Evolutionary conservation across 2,329 filamentous ascomycete genomes (phyloP), one percentile per base, ranked within the genome.

Genomic region (Nemania sp.): DNA sequence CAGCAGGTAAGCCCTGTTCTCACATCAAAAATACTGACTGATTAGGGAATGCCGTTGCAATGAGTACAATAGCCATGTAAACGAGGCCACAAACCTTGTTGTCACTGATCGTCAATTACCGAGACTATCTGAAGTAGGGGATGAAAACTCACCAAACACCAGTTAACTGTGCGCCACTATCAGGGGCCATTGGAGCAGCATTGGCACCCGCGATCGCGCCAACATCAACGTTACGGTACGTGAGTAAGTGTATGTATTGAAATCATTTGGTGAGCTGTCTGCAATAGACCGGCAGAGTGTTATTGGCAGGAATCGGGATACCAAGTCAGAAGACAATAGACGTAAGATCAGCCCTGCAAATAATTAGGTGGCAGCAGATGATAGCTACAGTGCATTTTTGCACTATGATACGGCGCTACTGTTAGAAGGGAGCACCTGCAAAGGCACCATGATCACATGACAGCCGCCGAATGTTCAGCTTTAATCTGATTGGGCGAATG

Each of bases 41-140:
- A 77, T 74, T 48, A 81, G 67, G 17, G 75, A 77, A 60, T 80
- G 78, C 33, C 73, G 72, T 52, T 80, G 74, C 11, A 80, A 64
- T 6, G 72, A 76, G 56, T 73, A 69, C 2, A 73, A 74, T 12
- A 80, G 70, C 69, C 77, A 81, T 37, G 76, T 63, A 64, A 81
- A 79, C 2, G 77, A 80, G 40, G 71, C 62, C 12, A 78, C 62
- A 56, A 76, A 74, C 63, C 79, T 81, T 31, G 1, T 41, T 6
- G 24, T 22, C 5, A 30, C 28, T 59, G 30, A 57, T 48, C 24
- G 4, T 3, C 26, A 2, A 33, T 57, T 22, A 15, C 28, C 26
- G 3, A 31, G 28, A 31, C 37, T 30, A 14, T 39, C 8, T 17
- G 17, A n/a, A 22, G 17, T 20, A 7, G 17, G 47, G 17, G 17